Evolutionary conservation across 305 asterid genomes (phyloP), one percentile per base, ranked within the genome.

Genomic region (Fraxinus paxiana): DNA sequence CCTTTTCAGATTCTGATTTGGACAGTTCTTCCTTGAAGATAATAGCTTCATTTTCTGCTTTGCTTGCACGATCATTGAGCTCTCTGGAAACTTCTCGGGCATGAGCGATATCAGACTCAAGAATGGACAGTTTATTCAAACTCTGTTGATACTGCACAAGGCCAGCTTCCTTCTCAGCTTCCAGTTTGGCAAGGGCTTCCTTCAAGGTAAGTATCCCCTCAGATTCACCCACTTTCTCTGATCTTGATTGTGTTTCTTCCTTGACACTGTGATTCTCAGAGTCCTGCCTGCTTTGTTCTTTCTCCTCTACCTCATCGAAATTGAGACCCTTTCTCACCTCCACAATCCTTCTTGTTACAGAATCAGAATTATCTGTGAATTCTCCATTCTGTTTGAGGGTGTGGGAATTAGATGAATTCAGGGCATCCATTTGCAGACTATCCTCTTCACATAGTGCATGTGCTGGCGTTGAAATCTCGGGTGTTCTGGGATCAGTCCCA

Each of bases 81-180:
- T 85, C 82, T 85, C 81, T 85, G 78, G 93, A 96, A 82, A 90
- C 90, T 80, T 90, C 97, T 34, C 80, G 84, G 75, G 90, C 89
- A 85, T 88, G 89, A 31, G 96, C 85, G 20, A 93, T 86, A 79
- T 91, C 94, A 56, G 90, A 80, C 81, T 91, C 93, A 69, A 94
- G 93, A 71, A 80, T 83, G 37, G 97, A 90, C 61, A 94, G 74
- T 82, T 87, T 92, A 79, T 91, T 92, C 87, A 89, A 85, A 82
- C 91, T 86, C 82, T 90, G 89, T 85, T 89, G 94, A 86, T 91
- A 91, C 82, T 93, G 93, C 70, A 77, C 82, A 80, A 88, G 87
- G 59, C 97, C 95, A 74, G 93, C 94, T 89, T 94, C 97, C 89
- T 93, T 94, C 86, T 96, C 97, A 72, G 93, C 94, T 89, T 96